Percentiles rank a stretch among this genome's conserved stretches.
Evolutionary conservation across 1,284 basidiomycete genomes (phyloP).

Genomic region (Ustilago trichophora): DNA sequence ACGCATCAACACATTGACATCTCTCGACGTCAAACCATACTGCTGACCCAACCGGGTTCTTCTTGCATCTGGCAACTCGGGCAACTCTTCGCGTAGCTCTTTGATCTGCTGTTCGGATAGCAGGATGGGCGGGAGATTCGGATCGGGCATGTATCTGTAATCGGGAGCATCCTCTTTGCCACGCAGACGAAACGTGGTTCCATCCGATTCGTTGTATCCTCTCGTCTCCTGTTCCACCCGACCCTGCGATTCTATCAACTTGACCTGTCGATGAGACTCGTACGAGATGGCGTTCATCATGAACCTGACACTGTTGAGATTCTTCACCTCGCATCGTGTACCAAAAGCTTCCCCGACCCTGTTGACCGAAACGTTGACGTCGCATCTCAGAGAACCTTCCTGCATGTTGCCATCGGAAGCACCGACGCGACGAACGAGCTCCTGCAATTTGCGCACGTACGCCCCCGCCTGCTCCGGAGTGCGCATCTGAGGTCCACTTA

Average conservation of each 20-base stretch:
- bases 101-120: slow-evolving; percentile 73
- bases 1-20: slow-evolving; percentile 63
- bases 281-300: slow-evolving; percentile 83
- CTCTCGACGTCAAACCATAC: slow-evolving; percentile 73
- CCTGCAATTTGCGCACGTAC: slow-evolving; percentile 86
- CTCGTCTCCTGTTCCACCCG: slow-evolving; percentile 84
- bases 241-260: slow-evolving; percentile 70
- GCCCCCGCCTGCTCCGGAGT: slow-evolving; percentile 89
- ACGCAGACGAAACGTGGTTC: slow-evolving; percentile 82
- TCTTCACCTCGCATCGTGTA: slow-evolving; percentile 95
- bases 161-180: slow-evolving; percentile 93
- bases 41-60: slow-evolving; percentile 72
- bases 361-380: slow-evolving; percentile 85
- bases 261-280: slow-evolving; percentile 79
- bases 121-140: slow-evolving; percentile 81
- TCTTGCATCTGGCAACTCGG: slow-evolving; percentile 79
- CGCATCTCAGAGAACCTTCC: slow-evolving; percentile 79
- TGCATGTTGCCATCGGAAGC: slow-evolving; percentile 98
- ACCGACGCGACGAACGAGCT: slow-evolving; percentile 81
- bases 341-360: slow-evolving; percentile 74
- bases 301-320: slow-evolving; percentile 89
- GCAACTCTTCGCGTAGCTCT: slow-evolving; percentile 73
- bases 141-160: slow-evolving; percentile 98
- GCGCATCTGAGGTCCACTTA: slow-evolving; percentile 90
- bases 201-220: slow-evolving; percentile 84